A percentile compares a stretch with the other conserved stretches of the same genome.
Evolutionary conservation across 1,284 basidiomycete genomes (phyloP).

Genomic region (Cryptococcus amylolentus): DNA sequence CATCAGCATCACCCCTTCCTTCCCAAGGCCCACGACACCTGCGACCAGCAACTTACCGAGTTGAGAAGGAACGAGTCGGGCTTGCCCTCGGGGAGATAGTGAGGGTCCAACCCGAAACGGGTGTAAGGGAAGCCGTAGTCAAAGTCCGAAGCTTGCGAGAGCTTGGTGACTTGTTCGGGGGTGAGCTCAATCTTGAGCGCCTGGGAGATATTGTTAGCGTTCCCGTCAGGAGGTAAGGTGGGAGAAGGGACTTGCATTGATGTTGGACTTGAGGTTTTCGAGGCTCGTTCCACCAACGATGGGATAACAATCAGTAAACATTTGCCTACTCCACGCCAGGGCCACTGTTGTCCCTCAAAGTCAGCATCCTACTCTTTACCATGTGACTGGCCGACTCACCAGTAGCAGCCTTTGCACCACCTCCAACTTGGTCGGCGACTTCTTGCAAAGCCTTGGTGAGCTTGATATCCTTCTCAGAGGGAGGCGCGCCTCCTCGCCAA

Average conservation of each 20-base stretch:
- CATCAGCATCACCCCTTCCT: too few relatives aligned
- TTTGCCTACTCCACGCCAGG: conserved; percentile 31
- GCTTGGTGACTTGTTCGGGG: conserved; percentile 40
- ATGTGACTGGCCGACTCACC: too few relatives aligned
- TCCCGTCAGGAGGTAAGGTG: too few relatives aligned
- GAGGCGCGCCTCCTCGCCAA: conserved; percentile 16
- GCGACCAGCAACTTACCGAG: background rate
- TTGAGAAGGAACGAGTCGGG: background rate
- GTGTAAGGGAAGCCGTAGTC: conserved; percentile 6
- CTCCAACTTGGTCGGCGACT: conserved; percentile 52
- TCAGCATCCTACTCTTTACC: too few relatives aligned
- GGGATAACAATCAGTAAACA: conserved; percentile 39
- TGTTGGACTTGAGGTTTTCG: conserved; percentile 36
- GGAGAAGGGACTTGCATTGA: conserved; percentile 40
- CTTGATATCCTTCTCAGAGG: conserved; percentile 28
- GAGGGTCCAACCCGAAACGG: conserved; percentile 1
- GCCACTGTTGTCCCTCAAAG: too few relatives aligned
- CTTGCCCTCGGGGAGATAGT: conserved; percentile 3
- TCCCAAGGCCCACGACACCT: too few relatives aligned
- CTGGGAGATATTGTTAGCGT: conserved; percentile 8
- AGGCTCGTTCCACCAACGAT: conserved; percentile 48
- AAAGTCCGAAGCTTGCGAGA: conserved; percentile 26
- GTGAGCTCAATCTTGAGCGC: conserved; percentile 45
- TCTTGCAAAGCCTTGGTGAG: conserved; percentile 32
- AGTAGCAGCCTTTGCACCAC: conserved; percentile 34